Conservation (phyloP, 768 basidiomycete genomes). For the Rhodocollybia butyracea region DNA sequence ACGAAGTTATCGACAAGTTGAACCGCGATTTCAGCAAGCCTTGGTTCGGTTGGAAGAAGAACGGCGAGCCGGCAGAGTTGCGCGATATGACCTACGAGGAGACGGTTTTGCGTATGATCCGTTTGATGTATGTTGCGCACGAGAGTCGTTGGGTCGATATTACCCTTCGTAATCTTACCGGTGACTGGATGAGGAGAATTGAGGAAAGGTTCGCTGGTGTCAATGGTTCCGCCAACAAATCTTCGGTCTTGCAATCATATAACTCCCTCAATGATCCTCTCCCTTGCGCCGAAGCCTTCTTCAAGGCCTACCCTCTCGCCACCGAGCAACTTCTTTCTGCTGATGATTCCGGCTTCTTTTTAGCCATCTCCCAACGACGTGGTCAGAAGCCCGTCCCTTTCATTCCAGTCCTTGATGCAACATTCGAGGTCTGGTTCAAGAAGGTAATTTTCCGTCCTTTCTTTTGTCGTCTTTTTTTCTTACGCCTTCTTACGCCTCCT, state of each 20-base stretch:
- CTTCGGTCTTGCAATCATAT: conserved; percentile 85
- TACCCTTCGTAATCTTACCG: conserved; percentile 88
- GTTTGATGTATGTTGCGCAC: conserved; percentile 91
- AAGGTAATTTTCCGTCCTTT: conserved; percentile 56
- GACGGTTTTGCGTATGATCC: conserved; percentile 84
- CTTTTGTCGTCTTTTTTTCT: neutral
- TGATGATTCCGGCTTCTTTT: conserved; percentile 94
- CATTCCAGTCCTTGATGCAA: conserved; percentile 91
- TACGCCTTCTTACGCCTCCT: conserved; percentile 11
- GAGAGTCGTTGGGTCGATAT: conserved; percentile 92
- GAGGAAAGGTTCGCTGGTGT: conserved; percentile 95
- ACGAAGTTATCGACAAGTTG: conserved; percentile 86
- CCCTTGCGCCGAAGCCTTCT: conserved; percentile 77
- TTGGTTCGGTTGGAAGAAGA: conserved; percentile 98
- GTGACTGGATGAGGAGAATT: conserved; percentile 95
- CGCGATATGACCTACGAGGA: conserved; percentile 99
- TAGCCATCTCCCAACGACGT: conserved; percentile 91
- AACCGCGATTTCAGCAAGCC: conserved; percentile 96
- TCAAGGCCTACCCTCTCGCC: conserved; percentile 79
- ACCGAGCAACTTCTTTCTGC: conserved; percentile 83
- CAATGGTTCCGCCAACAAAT: conserved; percentile 69
- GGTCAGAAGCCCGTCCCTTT: conserved; percentile 99
- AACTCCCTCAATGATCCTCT: conserved; percentile 78
- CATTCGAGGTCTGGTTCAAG: conserved; percentile 99
- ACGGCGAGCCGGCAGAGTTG: conserved; percentile 76